These are phyloP conservation scores for Plasmodium cynomolgi DNA, from an alignment of 169 alveolate species.

Conservation along the genomic window DNA sequence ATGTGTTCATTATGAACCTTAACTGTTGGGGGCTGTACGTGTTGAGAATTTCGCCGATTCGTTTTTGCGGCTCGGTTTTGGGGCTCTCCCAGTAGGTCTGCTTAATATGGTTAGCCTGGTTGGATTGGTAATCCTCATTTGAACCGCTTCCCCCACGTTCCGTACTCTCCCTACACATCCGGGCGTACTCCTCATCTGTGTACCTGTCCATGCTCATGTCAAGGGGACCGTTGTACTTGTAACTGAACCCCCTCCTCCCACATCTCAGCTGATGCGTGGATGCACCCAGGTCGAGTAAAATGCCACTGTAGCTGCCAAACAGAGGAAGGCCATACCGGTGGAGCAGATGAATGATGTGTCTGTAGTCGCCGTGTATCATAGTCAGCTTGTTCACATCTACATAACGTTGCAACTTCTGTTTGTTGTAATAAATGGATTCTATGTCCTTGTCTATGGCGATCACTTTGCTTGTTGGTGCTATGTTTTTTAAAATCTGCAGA, in stretches of 20 bases:
- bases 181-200: slow-evolving; percentile 14
- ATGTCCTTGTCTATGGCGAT: slow-evolving; percentile 84
- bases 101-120: background rate
- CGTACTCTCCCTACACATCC: background rate
- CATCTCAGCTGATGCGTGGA: slow-evolving; percentile 84
- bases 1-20: slow-evolving; percentile 45
- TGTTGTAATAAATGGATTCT: slow-evolving; percentile 80
- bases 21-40: slow-evolving; percentile 46
- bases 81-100: background rate
- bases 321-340: slow-evolving; percentile 76
- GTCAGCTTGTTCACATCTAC: slow-evolving; percentile 48
- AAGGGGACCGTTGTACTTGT: slow-evolving; percentile 80
- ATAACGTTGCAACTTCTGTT: slow-evolving; percentile 63
- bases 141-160: background rate
- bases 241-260: slow-evolving; percentile 81
- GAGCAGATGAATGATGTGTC: slow-evolving; percentile 73
- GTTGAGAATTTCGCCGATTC: slow-evolving; percentile 33
- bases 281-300: slow-evolving; percentile 82
- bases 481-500: slow-evolving; percentile 68
- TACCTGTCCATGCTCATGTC: slow-evolving; percentile 84
- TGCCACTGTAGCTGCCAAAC: slow-evolving; percentile 78
- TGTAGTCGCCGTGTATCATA: slow-evolving; percentile 80
- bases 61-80: background rate
- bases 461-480: slow-evolving; percentile 66
- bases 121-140: background rate